Evolutionary conservation across 1,139 yeast species (phyloP).

Genomic region (Wickerhamomyces sp.): DNA sequence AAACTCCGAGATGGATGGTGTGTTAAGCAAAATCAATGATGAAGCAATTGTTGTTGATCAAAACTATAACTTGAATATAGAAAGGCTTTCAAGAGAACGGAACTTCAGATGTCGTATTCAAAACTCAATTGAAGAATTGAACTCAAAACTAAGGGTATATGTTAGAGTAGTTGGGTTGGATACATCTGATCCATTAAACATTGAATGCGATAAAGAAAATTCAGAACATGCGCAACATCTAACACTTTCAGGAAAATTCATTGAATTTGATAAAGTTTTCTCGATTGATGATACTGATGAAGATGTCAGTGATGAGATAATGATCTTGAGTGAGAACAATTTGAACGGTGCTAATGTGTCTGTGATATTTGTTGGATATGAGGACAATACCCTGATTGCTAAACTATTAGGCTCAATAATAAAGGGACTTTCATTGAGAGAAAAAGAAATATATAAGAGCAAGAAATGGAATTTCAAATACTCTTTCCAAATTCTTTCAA

Average conservation of each 20-base stretch:
- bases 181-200: background rate
- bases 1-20: slow-evolving; percentile 4
- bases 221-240: background rate
- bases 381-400: slow-evolving; percentile 1
- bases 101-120: slow-evolving; percentile 40
- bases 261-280: slow-evolving; percentile 6
- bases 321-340: slow-evolving; percentile 13
- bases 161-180: slow-evolving; percentile 15
- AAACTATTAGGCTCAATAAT: background rate
- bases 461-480: slow-evolving; percentile 12
- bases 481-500: slow-evolving; percentile 10
- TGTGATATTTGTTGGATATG: slow-evolving; percentile 7
- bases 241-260: slow-evolving; percentile 3
- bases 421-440: slow-evolving; percentile 2
- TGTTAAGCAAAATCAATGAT: background rate
- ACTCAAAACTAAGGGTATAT: slow-evolving; percentile 36
- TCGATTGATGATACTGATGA: slow-evolving; percentile 2
- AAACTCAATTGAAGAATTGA: slow-evolving; percentile 47
- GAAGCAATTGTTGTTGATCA: slow-evolving; percentile 3
- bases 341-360: slow-evolving; percentile 19
- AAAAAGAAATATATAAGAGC: slow-evolving; percentile 9
- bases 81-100: slow-evolving; percentile 26
- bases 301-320: slow-evolving; percentile 9
- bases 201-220: background rate
- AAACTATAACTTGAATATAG: slow-evolving; percentile 5